Evolutionary conservation across 768 basidiomycete species (phyloP).

Genomic region (Artomyces pyxidatus): DNA sequence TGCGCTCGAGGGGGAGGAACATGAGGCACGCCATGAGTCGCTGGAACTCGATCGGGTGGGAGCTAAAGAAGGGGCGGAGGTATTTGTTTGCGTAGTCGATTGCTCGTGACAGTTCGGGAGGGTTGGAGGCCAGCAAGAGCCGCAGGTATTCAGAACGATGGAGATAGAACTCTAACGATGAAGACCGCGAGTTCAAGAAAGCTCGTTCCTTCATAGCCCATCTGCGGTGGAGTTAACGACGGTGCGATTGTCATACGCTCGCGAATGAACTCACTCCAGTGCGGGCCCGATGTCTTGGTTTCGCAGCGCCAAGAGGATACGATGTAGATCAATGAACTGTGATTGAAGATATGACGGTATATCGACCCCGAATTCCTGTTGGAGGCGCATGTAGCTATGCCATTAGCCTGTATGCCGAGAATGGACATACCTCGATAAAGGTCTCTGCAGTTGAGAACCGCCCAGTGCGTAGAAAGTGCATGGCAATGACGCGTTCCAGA

Average conservation of each 20-base stretch:
- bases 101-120: conserved; percentile 49
- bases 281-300: conserved; percentile 66
- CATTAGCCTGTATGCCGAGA: neutral
- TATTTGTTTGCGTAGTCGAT: conserved; percentile 67
- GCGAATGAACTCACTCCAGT: conserved; percentile 49
- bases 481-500: conserved; percentile 60
- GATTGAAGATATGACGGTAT: conserved; percentile 41
- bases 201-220: conserved; percentile 65
- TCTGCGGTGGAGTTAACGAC: no score
- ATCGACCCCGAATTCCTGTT: conserved; percentile 59
- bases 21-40: conserved; percentile 62
- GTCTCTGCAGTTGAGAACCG: conserved; percentile 71
- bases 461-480: conserved; percentile 75
- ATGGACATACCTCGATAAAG: conserved; percentile 54
- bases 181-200: conserved; percentile 63
- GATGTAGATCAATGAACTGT: conserved; percentile 64
- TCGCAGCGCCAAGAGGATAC: conserved; percentile 60
- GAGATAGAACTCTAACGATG: conserved; percentile 81
- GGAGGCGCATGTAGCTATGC: conserved; percentile 3
- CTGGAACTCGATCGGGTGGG: conserved; percentile 55
- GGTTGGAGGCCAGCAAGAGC: conserved; percentile 56
- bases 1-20: conserved; percentile 60
- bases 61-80: conserved; percentile 53
- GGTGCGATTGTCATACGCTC: neutral
- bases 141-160: conserved; percentile 88